These are phyloP conservation scores for Ophiosphaerella herpotricha DNA, from an alignment of 2,329 filamentous ascomycete species.

Conservation along the genomic window DNA sequence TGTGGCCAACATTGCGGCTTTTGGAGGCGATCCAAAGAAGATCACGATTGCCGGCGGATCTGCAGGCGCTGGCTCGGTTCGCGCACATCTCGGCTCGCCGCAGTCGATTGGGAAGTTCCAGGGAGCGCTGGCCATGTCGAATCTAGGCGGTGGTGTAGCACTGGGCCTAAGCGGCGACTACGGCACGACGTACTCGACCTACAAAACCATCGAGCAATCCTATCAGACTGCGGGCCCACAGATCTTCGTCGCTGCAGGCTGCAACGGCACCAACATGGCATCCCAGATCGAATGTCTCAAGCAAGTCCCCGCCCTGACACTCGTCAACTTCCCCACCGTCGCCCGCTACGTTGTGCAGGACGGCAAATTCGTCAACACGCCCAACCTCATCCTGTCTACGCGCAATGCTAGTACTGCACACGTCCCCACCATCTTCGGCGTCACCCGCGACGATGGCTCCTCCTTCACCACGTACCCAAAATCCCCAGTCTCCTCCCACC, in stretches of 20 bases:
- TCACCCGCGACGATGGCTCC: slow-evolving; percentile 59
- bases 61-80: slow-evolving; percentile 61
- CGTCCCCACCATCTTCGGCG: slow-evolving; percentile 62
- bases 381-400: slow-evolving; percentile 53
- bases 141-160: slow-evolving; percentile 61
- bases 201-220: slow-evolving; percentile 61
- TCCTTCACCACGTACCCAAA: slow-evolving; percentile 58
- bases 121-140: slow-evolving; percentile 56
- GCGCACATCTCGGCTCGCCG: slow-evolving; percentile 59
- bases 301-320: slow-evolving; percentile 49
- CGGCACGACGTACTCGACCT: slow-evolving; percentile 62
- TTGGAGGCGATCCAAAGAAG: slow-evolving; percentile 54
- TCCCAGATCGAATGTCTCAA: slow-evolving; percentile 61
- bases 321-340: slow-evolving; percentile 49
- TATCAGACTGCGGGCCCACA: slow-evolving; percentile 55
- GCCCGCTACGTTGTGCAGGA: slow-evolving; percentile 64
- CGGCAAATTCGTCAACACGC: slow-evolving; percentile 59
- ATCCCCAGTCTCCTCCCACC: slow-evolving; percentile 48
- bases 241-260: slow-evolving; percentile 59
- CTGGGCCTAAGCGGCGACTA: slow-evolving; percentile 62
- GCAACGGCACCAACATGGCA: slow-evolving; percentile 51
- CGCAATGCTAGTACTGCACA: slow-evolving; percentile 53
- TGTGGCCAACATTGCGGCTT: slow-evolving; percentile 50
- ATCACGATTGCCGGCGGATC: slow-evolving; percentile 56
- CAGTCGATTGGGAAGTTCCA: slow-evolving; percentile 54